Evolutionary conservation across 2,329 filamentous ascomycete genomes (phyloP), one percentile per base, ranked within the genome.

Genomic region (Nothophoma quercina): DNA sequence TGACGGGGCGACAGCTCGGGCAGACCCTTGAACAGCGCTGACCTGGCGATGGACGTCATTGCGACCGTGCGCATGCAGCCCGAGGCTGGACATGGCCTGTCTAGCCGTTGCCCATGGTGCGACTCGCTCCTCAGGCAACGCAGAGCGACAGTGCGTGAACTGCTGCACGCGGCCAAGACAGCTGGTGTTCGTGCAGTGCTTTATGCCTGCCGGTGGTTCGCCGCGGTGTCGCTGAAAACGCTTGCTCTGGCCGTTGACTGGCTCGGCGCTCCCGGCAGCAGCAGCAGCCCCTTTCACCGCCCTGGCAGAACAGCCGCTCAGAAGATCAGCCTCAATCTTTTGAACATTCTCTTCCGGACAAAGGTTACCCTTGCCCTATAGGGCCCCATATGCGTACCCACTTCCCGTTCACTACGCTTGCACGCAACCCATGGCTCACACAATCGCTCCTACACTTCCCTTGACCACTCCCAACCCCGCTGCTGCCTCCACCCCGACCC

Each of bases 401-500:
- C 52, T 59, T 39, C 39, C 40, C 40, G 39, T 39, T 34, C 36
- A 50, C 45, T 21, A 25, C 47, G 26, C 53, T 34, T 13, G 29
- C 46, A 52, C 60, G 50, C 44, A 50, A 51, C 52, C 63, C 66
- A 74, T 74, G 71, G 70, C 70, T 47, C 65, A 68, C 33, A 38
- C 61, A 34, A 47, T 60, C 39, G 41, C 62, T 42, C 56, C 64
- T 34, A 40, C 65, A 52, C 45, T 57, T 21, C 34, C 65, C 35
- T 35, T 36, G 43, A 58, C 35, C 56, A 56, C 56, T 29, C 48
- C 60, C 50, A 52, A 55, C 51, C 56, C 70, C 49, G 70, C 73
- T 57, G 34, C 58, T 36, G 47, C 65, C 50, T 59, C 70, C 29
- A 71, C 74, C 55, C 73, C 64, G 63, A 74, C 72, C 62, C 69